phyloP scores from a whole-genome alignment of 2,329 filamentous ascomycete genomes.

The Venturia pyrina region DNA sequence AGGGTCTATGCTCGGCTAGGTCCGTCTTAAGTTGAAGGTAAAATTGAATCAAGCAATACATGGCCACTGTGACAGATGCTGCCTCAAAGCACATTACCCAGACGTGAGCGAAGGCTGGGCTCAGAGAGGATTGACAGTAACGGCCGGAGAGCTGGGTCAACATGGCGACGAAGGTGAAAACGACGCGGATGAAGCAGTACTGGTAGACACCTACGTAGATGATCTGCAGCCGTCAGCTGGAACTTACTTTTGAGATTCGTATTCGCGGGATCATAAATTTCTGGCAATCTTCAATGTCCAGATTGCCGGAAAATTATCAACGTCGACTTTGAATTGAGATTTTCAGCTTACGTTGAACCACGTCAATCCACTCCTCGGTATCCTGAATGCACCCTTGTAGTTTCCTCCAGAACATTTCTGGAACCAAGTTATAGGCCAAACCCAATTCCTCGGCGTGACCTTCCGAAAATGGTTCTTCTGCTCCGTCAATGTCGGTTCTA shows the following conservation, averaged over 20 bases:
- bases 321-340: too few relatives aligned
- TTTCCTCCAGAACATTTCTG: slow-evolving; percentile 61
- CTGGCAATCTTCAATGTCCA: too few relatives aligned
- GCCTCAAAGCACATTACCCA: slow-evolving; percentile 70
- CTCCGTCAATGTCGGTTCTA: slow-evolving; percentile 64
- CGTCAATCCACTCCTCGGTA: slow-evolving; percentile 70
- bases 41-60: slow-evolving; percentile 84
- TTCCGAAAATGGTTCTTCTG: slow-evolving; percentile 75
- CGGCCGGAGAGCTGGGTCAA: slow-evolving; percentile 56
- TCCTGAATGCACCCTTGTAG: slow-evolving; percentile 55
- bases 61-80: slow-evolving; percentile 66
- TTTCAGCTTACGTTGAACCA: slow-evolving; percentile 65
- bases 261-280: too few relatives aligned
- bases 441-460: slow-evolving; percentile 57
- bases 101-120: slow-evolving; percentile 69
- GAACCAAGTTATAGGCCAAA: slow-evolving; percentile 62
- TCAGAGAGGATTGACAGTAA: slow-evolving; percentile 73
- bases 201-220: slow-evolving; percentile 77
- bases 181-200: slow-evolving; percentile 71
- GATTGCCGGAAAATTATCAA: too few relatives aligned
- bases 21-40: slow-evolving; percentile 66
- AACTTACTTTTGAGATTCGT: neutral
- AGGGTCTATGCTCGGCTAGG: slow-evolving; percentile 58
- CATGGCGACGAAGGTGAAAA: slow-evolving; percentile 71
- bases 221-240: slow-evolving; percentile 33